A percentile compares a stretch with the other conserved stretches of the same genome.
Evolutionary conservation across 164 flowering plant genomes (phyloP).

Genomic region (Vitis labrusca): DNA sequence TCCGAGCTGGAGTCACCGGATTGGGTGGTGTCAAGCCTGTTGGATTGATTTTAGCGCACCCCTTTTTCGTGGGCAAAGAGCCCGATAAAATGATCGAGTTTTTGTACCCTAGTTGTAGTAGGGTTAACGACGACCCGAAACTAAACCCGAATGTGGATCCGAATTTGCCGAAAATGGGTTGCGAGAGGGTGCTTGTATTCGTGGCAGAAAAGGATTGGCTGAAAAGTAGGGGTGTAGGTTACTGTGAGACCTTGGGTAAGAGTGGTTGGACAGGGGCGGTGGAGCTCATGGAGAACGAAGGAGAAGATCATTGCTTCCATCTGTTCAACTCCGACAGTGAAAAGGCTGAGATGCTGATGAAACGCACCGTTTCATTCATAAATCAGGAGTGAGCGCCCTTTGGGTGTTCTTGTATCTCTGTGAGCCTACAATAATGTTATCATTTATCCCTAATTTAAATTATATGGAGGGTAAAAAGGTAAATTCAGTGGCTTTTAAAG

Average conservation of each 20-base stretch:
- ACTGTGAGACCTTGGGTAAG: constrained; percentile 23
- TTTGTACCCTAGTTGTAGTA: too few species aligned
- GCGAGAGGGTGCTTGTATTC: constrained; percentile 25
- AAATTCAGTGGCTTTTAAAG: too few species aligned
- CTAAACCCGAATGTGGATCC: constrained; percentile 13
- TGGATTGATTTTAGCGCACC: constrained; percentile 20
- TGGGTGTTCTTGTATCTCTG: too few species aligned
- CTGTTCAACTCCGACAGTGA: neutral
- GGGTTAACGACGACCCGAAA: constrained; percentile 2
- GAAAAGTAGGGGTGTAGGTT: constrained; percentile 19
- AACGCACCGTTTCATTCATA: too few species aligned
- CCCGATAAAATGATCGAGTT: neutral
- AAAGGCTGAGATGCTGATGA: neutral
- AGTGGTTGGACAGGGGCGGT: constrained; percentile 30
- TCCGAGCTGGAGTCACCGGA: constrained; percentile 3
- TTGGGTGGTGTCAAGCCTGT: constrained; percentile 1
- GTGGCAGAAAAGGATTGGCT: constrained; percentile 27
- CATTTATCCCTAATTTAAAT: too few species aligned
- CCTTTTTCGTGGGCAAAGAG: constrained; percentile 25
- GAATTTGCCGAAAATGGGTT: constrained; percentile 12
- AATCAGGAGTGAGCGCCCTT: too few species aligned
- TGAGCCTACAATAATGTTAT: too few species aligned
- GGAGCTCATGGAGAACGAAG: constrained; percentile 27
- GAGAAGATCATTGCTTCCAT: constrained; percentile 26
- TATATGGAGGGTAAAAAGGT: too few species aligned